Conservation (phyloP, 2,329 filamentous ascomycete species). For the Fusarium penzigii region DNA sequence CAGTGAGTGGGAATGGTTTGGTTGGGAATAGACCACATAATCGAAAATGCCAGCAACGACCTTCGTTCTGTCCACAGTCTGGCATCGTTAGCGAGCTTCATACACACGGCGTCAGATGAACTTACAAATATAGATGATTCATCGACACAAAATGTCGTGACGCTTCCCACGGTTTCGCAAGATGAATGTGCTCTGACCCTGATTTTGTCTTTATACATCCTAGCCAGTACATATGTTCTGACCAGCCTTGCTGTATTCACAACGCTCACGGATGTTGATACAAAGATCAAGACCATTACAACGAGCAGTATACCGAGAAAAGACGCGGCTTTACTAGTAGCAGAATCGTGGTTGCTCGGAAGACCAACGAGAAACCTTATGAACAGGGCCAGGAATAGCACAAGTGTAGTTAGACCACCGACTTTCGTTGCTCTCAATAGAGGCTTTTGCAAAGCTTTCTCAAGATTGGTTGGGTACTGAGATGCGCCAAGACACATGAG, state of each 20-base stretch:
- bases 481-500: slow-evolving; percentile 57
- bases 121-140: no score
- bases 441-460: slow-evolving; percentile 50
- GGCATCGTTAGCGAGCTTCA: slow-evolving; percentile 25
- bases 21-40: slow-evolving; percentile 18
- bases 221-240: slow-evolving; percentile 67
- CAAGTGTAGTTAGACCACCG: slow-evolving; percentile 65
- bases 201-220: slow-evolving; percentile 72
- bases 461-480: slow-evolving; percentile 54
- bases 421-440: slow-evolving; percentile 38
- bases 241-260: slow-evolving; percentile 68
- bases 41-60: slow-evolving; percentile 26
- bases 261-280: slow-evolving; percentile 64
- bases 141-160: slow-evolving; percentile 75
- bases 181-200: slow-evolving; percentile 66
- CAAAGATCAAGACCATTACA: slow-evolving; percentile 66
- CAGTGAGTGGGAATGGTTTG: slow-evolving; percentile 2
- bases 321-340: slow-evolving; percentile 56
- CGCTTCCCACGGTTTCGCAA: slow-evolving; percentile 73
- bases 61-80: slow-evolving; percentile 32
- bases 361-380: slow-evolving; percentile 74
- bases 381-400: slow-evolving; percentile 75
- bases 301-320: slow-evolving; percentile 68
- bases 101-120: no score
- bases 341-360: slow-evolving; percentile 46